Evolutionary conservation across 768 basidiomycete genomes (phyloP).

Genomic region (Paxillus ammoniavirescens): DNA sequence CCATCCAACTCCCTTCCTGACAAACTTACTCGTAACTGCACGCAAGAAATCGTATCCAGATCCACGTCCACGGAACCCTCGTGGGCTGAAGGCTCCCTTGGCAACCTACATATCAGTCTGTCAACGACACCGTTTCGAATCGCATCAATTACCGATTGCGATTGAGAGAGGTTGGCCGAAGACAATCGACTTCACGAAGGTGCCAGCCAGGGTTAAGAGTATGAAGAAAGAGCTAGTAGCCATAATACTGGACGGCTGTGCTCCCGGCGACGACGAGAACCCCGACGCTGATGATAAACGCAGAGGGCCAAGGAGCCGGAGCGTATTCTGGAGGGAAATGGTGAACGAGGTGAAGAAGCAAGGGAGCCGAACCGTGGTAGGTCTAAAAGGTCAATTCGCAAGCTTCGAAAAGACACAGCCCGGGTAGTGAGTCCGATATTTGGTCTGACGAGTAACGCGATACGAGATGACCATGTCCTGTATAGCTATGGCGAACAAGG

Average conservation of each 20-base stretch:
- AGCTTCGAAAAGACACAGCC: conserved; percentile 83
- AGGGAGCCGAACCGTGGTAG: conserved; percentile 63
- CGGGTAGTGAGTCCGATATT: conserved; percentile 69
- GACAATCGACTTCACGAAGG: conserved; percentile 57
- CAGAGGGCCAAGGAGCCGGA: conserved; percentile 35
- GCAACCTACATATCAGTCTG: conserved; percentile 65
- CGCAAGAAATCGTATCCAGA: conserved; percentile 55
- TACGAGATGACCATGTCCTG: not conserved
- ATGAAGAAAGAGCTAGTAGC: conserved; percentile 47
- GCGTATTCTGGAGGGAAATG: conserved; percentile 70
- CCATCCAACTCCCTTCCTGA: conserved; percentile 57
- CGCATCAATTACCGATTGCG: conserved; percentile 68
- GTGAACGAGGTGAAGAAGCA: conserved; percentile 60
- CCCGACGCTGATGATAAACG: not conserved
- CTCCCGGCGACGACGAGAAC: conserved; percentile 20
- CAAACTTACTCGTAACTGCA: conserved; percentile 50
- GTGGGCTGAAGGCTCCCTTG: conserved; percentile 54
- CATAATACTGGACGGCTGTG: conserved; percentile 49
- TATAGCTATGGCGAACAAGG: conserved; percentile 84
- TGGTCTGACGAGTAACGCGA: not conserved
- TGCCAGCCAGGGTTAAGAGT: conserved; percentile 51
- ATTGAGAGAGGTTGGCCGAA: conserved; percentile 75
- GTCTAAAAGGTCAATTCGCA: conserved; percentile 72
- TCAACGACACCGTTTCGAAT: conserved; percentile 78
- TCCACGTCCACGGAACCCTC: conserved; percentile 65